phyloP scores from a whole-genome alignment of 345 rosid species.

The Streptanthus diversifolius region DNA sequence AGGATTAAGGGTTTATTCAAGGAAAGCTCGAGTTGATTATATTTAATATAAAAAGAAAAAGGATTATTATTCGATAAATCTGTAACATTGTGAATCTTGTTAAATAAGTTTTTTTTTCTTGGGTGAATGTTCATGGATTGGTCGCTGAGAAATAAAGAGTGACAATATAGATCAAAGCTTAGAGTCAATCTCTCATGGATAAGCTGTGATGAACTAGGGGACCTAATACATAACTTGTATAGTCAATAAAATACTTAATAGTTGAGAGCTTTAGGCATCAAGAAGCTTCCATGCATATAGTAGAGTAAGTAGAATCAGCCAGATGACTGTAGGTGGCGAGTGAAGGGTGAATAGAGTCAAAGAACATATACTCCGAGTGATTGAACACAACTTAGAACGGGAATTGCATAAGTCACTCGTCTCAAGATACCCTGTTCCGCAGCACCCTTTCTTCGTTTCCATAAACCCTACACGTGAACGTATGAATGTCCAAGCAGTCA shows the following conservation, averaged over 20 bases:
- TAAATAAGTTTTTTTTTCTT: neutral
- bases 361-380: constrained; percentile 40
- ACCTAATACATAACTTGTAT: neutral
- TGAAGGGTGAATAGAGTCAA: constrained; percentile 42
- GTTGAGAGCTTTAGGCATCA: neutral
- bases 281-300: constrained; percentile 6
- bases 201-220: neutral
- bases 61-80: neutral
- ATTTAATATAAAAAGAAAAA: neutral
- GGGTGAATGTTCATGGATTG: neutral
- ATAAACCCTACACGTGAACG: constrained; percentile 30
- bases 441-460: constrained; percentile 42
- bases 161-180: neutral
- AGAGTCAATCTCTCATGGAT: neutral
- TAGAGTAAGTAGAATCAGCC: neutral
- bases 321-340: constrained; percentile 26
- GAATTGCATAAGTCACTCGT: constrained; percentile 32
- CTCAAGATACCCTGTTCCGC: constrained; percentile 37
- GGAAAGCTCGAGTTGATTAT: constrained; percentile 34
- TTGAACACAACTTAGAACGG: constrained; percentile 23
- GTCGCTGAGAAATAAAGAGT: neutral
- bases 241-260: neutral
- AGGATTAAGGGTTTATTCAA: constrained; percentile 52
- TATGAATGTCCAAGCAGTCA: neutral
- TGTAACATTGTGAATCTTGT: neutral